Base-by-base conservation (phyloP, 768 basidiomycete species). In the Piloderma croceum region DNA sequence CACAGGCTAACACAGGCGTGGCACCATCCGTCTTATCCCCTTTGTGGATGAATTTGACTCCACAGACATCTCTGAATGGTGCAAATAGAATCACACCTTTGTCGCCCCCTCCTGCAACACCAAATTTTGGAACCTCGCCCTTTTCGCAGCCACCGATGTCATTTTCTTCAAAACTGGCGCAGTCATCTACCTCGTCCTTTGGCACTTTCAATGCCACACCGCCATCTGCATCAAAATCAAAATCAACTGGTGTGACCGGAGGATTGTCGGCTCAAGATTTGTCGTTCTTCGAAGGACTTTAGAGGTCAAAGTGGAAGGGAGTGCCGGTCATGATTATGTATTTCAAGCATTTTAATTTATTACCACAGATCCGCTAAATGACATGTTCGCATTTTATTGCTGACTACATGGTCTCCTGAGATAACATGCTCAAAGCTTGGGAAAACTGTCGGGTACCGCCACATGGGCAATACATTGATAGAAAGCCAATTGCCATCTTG, bases 281-380 rank as follows among this genome's bases (percentile, higher is more conserved):
- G 38, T 87, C 82, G 13, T 91, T 92, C 59, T 92, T 91, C 56
- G 89, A 91, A 61, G 83, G 85, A 24, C 52, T 83, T 23, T 86
- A 29, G n/a, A n/a, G n/a, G n/a, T n/a, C n/a, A n/a, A n/a, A n/a
- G n/a, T n/a, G n/a, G n/a, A n/a, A n/a, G n/a, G n/a, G n/a, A n/a
- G n/a, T n/a, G n/a, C n/a, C n/a, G n/a, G n/a, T n/a, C n/a, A n/a
- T n/a, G n/a, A n/a, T n/a, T n/a, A n/a, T n/a, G n/a, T n/a, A n/a
- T n/a, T n/a, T n/a, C n/a, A n/a, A n/a, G n/a, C n/a, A n/a, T n/a
- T n/a, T n/a, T n/a, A n/a, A n/a, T n/a, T n/a, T n/a, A n/a, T n/a
- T n/a, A n/a, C n/a, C n/a, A n/a, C n/a, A n/a, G n/a, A n/a, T n/a
- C n/a, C n/a, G n/a, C n/a, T n/a, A n/a, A n/a, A n/a, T n/a, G n/a